A percentile compares a stretch with the other conserved stretches of the same genome.
phyloP scores from a whole-genome alignment of 2,329 filamentous ascomycete species.

The Aulographum hederae region DNA sequence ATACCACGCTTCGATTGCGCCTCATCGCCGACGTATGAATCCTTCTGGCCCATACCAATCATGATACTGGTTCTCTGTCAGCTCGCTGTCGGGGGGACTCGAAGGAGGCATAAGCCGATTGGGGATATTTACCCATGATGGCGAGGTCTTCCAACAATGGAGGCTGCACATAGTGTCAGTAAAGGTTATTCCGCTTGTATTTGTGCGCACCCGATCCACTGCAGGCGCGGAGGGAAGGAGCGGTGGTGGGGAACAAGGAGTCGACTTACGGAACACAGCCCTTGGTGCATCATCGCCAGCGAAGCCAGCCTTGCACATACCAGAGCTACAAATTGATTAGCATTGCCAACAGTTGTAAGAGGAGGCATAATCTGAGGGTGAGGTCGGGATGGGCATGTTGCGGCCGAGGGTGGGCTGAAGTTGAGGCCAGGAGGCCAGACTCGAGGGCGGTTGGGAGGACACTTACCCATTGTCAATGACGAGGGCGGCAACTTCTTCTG shows the following conservation, averaged over 20 bases:
- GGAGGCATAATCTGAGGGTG: too few species aligned
- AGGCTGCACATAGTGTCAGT: conserved; percentile 59
- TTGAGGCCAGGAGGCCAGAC: too few species aligned
- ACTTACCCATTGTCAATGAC: conserved; percentile 99
- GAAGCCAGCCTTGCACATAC: conserved; percentile 99
- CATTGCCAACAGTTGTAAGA: too few species aligned
- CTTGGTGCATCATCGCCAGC: conserved; percentile 99
- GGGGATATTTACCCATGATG: conserved; percentile 81
- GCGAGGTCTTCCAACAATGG: conserved; percentile 98
- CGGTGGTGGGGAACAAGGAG: too few species aligned
- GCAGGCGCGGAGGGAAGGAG: too few species aligned
- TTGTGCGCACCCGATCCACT: conserved; percentile 2
- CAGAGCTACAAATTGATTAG: conserved; percentile 53
- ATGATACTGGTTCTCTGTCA: conserved; percentile 60
- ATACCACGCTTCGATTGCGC: conserved; percentile 99
- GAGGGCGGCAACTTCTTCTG: conserved; percentile 99
- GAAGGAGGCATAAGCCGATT: too few species aligned
- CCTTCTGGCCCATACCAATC: conserved; percentile 99
- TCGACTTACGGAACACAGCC: conserved; percentile 97
- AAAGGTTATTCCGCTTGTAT: too few species aligned
- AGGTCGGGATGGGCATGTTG: too few species aligned
- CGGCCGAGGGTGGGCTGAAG: too few species aligned
- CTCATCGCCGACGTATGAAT: conserved; percentile 99
- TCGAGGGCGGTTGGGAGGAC: too few species aligned
- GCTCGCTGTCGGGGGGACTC: conserved; percentile 7